phyloP scores from a whole-genome alignment of 306 rosid species.

The Prunus mira region DNA sequence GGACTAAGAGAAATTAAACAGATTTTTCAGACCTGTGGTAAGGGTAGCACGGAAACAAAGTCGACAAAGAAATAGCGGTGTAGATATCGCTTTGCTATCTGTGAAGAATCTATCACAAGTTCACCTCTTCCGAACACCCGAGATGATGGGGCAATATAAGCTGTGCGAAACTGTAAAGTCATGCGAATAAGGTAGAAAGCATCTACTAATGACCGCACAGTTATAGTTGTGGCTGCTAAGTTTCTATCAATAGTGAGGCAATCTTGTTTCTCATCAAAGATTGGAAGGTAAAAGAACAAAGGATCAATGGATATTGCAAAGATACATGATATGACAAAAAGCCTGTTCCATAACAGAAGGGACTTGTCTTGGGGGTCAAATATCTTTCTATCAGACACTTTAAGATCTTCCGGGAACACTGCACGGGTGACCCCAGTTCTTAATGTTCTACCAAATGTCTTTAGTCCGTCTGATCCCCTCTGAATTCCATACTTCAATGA shows the following conservation, averaged over 20 bases:
- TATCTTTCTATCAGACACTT: conserved; percentile 62
- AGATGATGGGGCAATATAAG: conserved; percentile 85
- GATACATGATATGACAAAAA: conserved; percentile 75
- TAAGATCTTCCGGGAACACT: conserved; percentile 77
- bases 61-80: conserved; percentile 66
- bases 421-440: conserved; percentile 53
- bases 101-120: conserved; percentile 76
- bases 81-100: conserved; percentile 76
- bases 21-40: conserved; percentile 74
- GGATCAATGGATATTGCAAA: conserved; percentile 80
- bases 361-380: conserved; percentile 81
- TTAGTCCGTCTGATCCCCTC: conserved; percentile 74
- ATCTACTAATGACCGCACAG: conserved; percentile 51
- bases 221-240: conserved; percentile 46
- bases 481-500: conserved; percentile 52
- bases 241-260: conserved; percentile 73
- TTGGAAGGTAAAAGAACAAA: conserved; percentile 80
- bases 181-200: conserved; percentile 64
- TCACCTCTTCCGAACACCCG: conserved; percentile 95
- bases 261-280: conserved; percentile 51
- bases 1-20: conserved; percentile 2
- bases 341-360: conserved; percentile 74
- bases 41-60: conserved; percentile 64
- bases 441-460: conserved; percentile 64
- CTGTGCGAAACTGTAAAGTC: conserved; percentile 74